Evolutionary conservation across 1,284 basidiomycete species (phyloP).

Genomic region (Fistulinella cinereoalba): DNA sequence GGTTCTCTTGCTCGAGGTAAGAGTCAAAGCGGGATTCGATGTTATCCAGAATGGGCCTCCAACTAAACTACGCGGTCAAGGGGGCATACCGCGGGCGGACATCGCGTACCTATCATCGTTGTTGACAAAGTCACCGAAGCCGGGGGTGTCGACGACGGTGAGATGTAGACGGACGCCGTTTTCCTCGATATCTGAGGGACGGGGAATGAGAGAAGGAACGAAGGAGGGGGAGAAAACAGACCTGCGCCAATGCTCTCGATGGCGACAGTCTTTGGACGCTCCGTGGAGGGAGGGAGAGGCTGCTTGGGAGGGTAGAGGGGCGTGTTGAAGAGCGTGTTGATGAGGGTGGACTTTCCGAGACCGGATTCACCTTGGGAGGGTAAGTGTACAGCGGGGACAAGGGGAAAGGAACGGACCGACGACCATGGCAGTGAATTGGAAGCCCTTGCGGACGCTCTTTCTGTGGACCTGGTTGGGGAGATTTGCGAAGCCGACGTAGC

Average conservation of each 20-base stretch:
- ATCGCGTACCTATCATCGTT: constrained; percentile 84
- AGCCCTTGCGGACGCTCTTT: constrained; percentile 93
- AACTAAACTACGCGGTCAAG: constrained; percentile 48
- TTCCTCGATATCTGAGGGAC: constrained; percentile 87
- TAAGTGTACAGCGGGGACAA: constrained; percentile 22
- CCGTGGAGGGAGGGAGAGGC: constrained; percentile 77
- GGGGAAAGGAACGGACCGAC: constrained; percentile 66
- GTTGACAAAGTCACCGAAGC: constrained; percentile 97
- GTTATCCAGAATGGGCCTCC: constrained; percentile 97
- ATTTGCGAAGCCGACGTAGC: constrained; percentile 89
- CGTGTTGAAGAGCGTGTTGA: constrained; percentile 97
- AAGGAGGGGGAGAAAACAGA: constrained; percentile 33
- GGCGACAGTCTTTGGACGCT: constrained; percentile 87
- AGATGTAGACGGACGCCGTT: constrained; percentile 91
- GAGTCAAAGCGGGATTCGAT: constrained; percentile 96
- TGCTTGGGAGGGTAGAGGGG: constrained; percentile 88
- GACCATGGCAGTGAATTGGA: constrained; percentile 96
- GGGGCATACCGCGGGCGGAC: not conserved
- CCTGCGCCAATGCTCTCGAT: constrained; percentile 97
- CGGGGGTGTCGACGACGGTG: constrained; percentile 97
- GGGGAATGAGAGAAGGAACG: constrained; percentile 18
- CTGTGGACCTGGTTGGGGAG: constrained; percentile 97
- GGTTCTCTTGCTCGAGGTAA: constrained; percentile 96
- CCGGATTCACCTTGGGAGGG: constrained; percentile 82
- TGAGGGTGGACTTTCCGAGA: constrained; percentile 94